These are phyloP conservation scores for Linnemannia hyalina DNA, from an alignment of 192 early-diverging fungal species.

Conservation along the genomic window DNA sequence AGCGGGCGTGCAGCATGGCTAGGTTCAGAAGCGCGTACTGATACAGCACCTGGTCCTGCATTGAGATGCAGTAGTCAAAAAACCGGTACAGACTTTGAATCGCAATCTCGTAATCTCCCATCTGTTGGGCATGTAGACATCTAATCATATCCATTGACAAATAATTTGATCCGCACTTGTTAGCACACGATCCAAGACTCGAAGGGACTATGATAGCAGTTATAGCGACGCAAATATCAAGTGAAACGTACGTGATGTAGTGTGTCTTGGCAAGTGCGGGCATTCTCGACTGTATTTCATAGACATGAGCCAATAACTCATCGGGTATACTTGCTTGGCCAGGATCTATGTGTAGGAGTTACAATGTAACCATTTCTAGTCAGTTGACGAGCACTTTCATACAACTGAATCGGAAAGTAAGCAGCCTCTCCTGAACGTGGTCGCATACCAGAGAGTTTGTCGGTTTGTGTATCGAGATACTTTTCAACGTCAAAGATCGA, in stretches of 20 bases:
- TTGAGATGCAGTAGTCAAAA: constrained; percentile 56
- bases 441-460: constrained; percentile 31
- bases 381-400: background rate
- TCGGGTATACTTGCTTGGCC: constrained; percentile 32
- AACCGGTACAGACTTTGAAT: constrained; percentile 55
- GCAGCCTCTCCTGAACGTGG: background rate
- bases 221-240: too few species aligned
- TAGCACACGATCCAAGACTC: background rate
- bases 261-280: constrained; percentile 55
- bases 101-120: constrained; percentile 57
- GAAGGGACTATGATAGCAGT: background rate
- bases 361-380: background rate
- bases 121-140: constrained; percentile 54
- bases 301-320: constrained; percentile 42
- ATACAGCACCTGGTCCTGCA: constrained; percentile 45
- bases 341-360: constrained; percentile 17
- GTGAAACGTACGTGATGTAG: constrained; percentile 46
- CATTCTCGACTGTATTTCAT: constrained; percentile 47
- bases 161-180: constrained; percentile 17
- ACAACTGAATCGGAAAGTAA: background rate
- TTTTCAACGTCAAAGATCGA: constrained; percentile 43
- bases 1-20: constrained; percentile 59
- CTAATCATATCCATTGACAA: constrained; percentile 2
- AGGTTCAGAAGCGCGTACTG: constrained; percentile 62
- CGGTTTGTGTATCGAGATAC: constrained; percentile 31